Evolutionary conservation across 108 stramenopile genomes (phyloP).

Genomic region (Cyclotella baltica): DNA sequence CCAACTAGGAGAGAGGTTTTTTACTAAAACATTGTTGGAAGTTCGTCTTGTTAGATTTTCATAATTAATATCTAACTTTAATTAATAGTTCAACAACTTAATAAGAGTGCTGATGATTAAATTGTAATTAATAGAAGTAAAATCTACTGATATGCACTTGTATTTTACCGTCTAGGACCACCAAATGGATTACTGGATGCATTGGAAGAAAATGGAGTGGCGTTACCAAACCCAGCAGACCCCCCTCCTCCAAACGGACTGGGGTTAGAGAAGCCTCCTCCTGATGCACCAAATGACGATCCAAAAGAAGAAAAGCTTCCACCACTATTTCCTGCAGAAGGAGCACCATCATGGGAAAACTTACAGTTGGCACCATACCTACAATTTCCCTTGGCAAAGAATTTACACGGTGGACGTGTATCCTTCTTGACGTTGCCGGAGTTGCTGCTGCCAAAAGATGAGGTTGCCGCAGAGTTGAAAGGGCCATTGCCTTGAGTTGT

Average conservation of each 20-base stretch:
- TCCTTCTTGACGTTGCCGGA: conserved; percentile 23
- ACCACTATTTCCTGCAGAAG: conserved; percentile 3
- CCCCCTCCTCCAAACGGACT: conserved; percentile 23
- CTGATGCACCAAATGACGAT: conserved; percentile 16
- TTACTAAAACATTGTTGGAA: too few relatives aligned
- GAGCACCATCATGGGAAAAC: conserved; percentile 64
- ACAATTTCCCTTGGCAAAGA: conserved; percentile 78
- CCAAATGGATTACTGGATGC: conserved; percentile 36
- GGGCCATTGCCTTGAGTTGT: conserved; percentile 14
- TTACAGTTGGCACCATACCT: conserved; percentile 73
- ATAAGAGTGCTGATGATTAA: too few relatives aligned
- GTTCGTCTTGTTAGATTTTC: too few relatives aligned
- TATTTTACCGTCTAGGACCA: conserved; percentile 36
- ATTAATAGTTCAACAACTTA: too few relatives aligned
- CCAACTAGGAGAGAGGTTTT: too few relatives aligned
- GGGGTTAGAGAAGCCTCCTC: conserved; percentile 7
- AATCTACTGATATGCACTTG: too few relatives aligned
- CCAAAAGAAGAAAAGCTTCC: conserved; percentile 9
- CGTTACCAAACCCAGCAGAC: conserved; percentile 18
- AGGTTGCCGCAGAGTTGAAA: conserved; percentile 22
- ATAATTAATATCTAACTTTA: too few relatives aligned
- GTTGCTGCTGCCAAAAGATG: conserved; percentile 39
- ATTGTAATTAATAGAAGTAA: too few relatives aligned
- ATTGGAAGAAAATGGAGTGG: conserved; percentile 3
- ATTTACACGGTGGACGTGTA: conserved; percentile 68